A percentile compares a stretch with the other conserved stretches of the same genome.
These are phyloP conservation scores for Tetrahymena malaccensis DNA, from an alignment of 73 alveolate species.

Conservation along the genomic window DNA sequence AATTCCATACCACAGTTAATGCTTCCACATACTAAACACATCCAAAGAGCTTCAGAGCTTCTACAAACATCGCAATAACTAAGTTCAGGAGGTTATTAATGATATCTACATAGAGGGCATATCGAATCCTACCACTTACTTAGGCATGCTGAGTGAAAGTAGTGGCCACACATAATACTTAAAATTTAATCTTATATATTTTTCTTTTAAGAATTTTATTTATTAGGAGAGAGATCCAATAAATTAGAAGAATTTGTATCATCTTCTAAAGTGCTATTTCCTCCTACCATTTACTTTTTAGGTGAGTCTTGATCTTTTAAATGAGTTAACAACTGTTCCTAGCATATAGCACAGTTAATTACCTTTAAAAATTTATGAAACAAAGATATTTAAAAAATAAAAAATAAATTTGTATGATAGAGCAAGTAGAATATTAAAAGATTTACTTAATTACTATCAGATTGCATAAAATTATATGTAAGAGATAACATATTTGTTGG, in stretches of 20 bases:
- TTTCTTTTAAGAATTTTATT: neutral
- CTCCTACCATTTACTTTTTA: neutral
- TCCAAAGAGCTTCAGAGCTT: neutral
- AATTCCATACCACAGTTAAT: neutral
- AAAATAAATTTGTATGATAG: neutral
- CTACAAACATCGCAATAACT: neutral
- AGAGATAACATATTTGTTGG: neutral
- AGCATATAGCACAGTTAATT: neutral
- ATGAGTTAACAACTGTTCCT: neutral
- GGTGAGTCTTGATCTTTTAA: neutral
- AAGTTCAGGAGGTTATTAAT: neutral
- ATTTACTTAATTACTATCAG: neutral
- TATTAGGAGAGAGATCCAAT: neutral
- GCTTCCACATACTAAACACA: neutral
- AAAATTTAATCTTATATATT: neutral
- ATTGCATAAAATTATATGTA: neutral
- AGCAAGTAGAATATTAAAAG: neutral
- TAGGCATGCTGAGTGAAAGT: neutral
- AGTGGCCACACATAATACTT: neutral
- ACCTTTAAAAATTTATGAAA: neutral
- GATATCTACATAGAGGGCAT: neutral
- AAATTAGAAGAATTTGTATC: neutral
- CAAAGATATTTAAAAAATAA: neutral
- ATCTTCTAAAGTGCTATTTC: neutral
- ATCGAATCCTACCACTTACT: neutral